Evolutionary conservation across 352 stramenopile genomes (phyloP).

Genomic region (Phytophthora ohioensis): DNA sequence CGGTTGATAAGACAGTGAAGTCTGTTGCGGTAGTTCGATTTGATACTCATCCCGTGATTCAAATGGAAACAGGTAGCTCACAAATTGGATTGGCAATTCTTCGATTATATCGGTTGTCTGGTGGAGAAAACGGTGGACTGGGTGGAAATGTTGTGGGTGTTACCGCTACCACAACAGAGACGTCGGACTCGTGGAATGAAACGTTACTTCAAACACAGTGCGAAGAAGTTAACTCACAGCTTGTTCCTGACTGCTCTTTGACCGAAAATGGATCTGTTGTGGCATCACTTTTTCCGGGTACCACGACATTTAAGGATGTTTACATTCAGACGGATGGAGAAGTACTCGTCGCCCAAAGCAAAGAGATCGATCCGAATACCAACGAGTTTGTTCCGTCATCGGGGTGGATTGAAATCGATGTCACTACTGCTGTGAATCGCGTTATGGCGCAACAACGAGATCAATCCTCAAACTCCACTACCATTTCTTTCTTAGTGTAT

Average conservation of each 20-base stretch:
- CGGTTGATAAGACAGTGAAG: slow-evolving; percentile 27
- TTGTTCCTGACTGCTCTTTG: slow-evolving; percentile 35
- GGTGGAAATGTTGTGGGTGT: slow-evolving; percentile 66
- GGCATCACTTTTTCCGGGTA: slow-evolving; percentile 47
- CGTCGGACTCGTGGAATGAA: slow-evolving; percentile 52
- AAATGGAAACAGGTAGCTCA: slow-evolving; percentile 46
- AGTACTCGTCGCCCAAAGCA: slow-evolving; percentile 40
- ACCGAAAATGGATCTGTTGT: slow-evolving; percentile 24
- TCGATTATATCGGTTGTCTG: slow-evolving; percentile 61
- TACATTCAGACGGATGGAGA: slow-evolving; percentile 36
- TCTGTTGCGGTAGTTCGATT: slow-evolving; percentile 55
- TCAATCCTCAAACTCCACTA: slow-evolving; percentile 28
- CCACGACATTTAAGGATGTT: slow-evolving; percentile 42
- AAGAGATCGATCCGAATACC: slow-evolving; percentile 41
- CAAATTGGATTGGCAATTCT: slow-evolving; percentile 65
- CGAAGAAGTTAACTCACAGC: slow-evolving; percentile 12
- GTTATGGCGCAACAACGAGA: slow-evolving; percentile 48
- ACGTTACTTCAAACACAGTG: slow-evolving; percentile 34
- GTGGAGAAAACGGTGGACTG: slow-evolving; percentile 70
- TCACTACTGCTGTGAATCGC: slow-evolving; percentile 67
- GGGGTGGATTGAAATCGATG: slow-evolving; percentile 75
- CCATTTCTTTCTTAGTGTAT: slow-evolving; percentile 69
- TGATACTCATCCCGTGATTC: slow-evolving; percentile 42
- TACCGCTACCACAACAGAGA: slow-evolving; percentile 25
- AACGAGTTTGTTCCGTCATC: slow-evolving; percentile 51